Conservation (phyloP, 805 yeast genomes). For the Candida mattraensis region DNA sequence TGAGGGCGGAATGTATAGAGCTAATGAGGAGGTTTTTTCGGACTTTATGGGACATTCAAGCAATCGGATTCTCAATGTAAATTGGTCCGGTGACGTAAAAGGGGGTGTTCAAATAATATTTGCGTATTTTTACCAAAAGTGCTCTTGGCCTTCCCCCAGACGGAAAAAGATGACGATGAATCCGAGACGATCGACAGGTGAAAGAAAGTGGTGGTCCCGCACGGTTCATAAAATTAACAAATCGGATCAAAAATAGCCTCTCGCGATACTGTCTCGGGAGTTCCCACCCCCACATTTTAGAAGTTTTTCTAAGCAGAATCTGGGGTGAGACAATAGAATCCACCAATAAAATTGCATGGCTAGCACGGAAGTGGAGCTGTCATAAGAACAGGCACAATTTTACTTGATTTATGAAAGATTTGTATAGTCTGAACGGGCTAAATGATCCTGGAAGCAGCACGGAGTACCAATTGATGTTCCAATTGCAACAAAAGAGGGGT, state of each 20-base stretch:
- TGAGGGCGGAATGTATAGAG: slow-evolving; percentile 1
- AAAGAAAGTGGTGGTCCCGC: slow-evolving; percentile 12
- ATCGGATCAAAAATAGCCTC: slow-evolving; percentile 25
- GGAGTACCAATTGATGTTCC: background rate
- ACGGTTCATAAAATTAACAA: slow-evolving; percentile 10
- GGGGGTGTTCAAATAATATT: slow-evolving; percentile 9
- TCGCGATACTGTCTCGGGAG: slow-evolving; percentile 1
- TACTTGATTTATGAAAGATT: background rate
- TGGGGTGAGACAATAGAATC: slow-evolving; percentile 13
- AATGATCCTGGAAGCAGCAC: slow-evolving; percentile 1
- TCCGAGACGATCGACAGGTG: no score
- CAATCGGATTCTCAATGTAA: no score
- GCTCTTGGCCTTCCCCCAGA: background rate
- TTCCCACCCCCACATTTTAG: slow-evolving; percentile 17
- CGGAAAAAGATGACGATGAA: slow-evolving; percentile 6
- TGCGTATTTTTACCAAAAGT: slow-evolving; percentile 4
- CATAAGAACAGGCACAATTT: slow-evolving; percentile 3
- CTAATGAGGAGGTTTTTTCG: no score
- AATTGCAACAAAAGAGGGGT: slow-evolving; percentile 10
- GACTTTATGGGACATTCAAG: no score
- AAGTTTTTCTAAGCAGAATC: slow-evolving; percentile 11
- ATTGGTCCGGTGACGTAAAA: background rate
- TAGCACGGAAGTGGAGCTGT: slow-evolving; percentile 14
- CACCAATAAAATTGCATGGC: slow-evolving; percentile 20
- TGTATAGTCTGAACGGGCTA: background rate